These are phyloP conservation scores for Elsinoe necatrix DNA, from an alignment of 2,329 filamentous ascomycete species.

Conservation along the genomic window DNA sequence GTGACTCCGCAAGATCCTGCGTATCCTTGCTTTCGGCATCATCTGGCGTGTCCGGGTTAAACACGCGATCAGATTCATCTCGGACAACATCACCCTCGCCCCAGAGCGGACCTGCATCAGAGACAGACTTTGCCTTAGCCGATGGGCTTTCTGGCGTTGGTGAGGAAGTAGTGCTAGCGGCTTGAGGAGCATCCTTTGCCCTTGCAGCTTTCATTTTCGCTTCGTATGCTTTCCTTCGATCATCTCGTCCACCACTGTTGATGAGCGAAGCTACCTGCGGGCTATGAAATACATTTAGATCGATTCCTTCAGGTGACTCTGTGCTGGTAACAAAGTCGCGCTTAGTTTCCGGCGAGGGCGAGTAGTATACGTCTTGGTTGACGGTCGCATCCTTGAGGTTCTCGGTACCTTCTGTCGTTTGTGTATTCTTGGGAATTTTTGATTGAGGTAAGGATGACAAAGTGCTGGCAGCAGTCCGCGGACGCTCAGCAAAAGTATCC, in stretches of 20 bases:
- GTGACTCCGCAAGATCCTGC: constrained; percentile 18
- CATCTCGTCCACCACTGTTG: constrained; percentile 16
- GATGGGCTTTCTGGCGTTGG: neutral
- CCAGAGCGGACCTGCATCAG: constrained; percentile 1
- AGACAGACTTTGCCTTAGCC: neutral
- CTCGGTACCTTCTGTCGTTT: constrained; percentile 37
- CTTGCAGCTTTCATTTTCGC: constrained; percentile 26
- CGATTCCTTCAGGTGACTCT: constrained; percentile 49
- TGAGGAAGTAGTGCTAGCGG: neutral
- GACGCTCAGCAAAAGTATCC: constrained; percentile 50
- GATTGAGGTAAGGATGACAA: constrained; percentile 46
- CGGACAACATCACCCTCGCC: constrained; percentile 6
- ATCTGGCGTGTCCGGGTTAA: constrained; percentile 17
- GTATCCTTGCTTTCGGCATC: constrained; percentile 18
- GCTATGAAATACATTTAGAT: constrained; percentile 55
- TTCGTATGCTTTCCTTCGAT: constrained; percentile 19
- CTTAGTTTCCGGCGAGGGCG: constrained; percentile 25
- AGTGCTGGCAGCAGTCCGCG: constrained; percentile 39
- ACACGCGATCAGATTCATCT: constrained; percentile 2
- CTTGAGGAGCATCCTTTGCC: neutral
- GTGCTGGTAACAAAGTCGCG: constrained; percentile 26
- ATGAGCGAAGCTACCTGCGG: constrained; percentile 26
- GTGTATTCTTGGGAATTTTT: constrained; percentile 47
- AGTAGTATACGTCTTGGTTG: constrained; percentile 50
- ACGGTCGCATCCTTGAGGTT: constrained; percentile 37